phyloP scores from a whole-genome alignment of 805 yeast species.

The Lipomyces oligophaga region DNA sequence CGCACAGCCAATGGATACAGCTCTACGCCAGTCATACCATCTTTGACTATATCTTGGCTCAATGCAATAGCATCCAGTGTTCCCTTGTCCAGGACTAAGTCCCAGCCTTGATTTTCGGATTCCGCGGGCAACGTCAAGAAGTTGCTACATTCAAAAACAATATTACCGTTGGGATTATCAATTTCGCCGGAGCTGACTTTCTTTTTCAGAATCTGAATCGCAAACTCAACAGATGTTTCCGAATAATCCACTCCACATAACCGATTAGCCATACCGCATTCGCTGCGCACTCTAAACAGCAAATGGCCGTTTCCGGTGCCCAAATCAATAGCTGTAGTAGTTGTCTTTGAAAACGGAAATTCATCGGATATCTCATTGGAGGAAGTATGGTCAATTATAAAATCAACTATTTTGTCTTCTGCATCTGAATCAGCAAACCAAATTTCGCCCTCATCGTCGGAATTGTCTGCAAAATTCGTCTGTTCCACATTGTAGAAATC shows the following conservation, averaged over 20 bases:
- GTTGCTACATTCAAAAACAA: constrained; percentile 64
- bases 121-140: constrained; percentile 47
- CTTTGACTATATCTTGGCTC: constrained; percentile 51
- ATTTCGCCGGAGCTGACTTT: constrained; percentile 39
- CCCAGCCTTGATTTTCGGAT: constrained; percentile 48
- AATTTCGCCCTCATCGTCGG: constrained; percentile 87
- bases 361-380: constrained; percentile 7
- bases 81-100: constrained; percentile 86
- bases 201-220: constrained; percentile 51
- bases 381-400: constrained; percentile 50
- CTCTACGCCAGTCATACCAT: constrained; percentile 39
- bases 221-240: constrained; percentile 71
- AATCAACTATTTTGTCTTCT: constrained; percentile 75
- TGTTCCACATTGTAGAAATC: constrained; percentile 73
- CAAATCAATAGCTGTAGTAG: constrained; percentile 36
- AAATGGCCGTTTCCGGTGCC: constrained; percentile 98
- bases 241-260: constrained; percentile 85
- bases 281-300: constrained; percentile 65
- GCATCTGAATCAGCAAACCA: constrained; percentile 98
- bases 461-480: constrained; percentile 64
- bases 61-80: constrained; percentile 95
- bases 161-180: constrained; percentile 31
- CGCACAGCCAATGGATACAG: constrained; percentile 61
- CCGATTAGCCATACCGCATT: constrained; percentile 49
- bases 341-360: constrained; percentile 9